A percentile compares a stretch with the other conserved stretches of the same genome.
Conservation (phyloP, 495 filamentous ascomycete species). For the Aspergillus egyptiacus region DNA sequence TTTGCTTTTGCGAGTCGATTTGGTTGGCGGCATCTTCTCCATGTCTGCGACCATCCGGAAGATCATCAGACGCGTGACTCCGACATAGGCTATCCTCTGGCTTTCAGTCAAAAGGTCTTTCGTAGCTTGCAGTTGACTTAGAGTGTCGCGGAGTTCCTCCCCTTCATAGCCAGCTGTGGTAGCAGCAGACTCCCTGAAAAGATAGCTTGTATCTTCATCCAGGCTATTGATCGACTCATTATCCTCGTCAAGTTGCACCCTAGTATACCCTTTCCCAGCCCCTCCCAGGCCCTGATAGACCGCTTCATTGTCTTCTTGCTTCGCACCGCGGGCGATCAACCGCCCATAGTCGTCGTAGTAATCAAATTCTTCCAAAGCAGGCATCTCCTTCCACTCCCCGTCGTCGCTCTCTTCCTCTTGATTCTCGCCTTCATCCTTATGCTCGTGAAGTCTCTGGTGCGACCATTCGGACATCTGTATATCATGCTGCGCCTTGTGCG, state of each 20-base stretch:
- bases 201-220: conserved; percentile 94
- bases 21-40: conserved; percentile 47
- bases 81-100: conserved; percentile 94
- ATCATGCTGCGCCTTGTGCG: conserved; percentile 19
- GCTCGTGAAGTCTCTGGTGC: conserved; percentile 70
- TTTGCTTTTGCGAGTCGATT: conserved; percentile 60
- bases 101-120: conserved; percentile 93
- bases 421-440: conserved; percentile 41
- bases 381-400: conserved; percentile 86
- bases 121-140: conserved; percentile 90
- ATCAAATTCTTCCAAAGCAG: conserved; percentile 83
- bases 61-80: conserved; percentile 73
- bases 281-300: conserved; percentile 73
- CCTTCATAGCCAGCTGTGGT: conserved; percentile 62
- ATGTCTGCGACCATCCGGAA: conserved; percentile 66
- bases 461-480: conserved; percentile 73
- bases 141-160: conserved; percentile 74
- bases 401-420: conserved; percentile 42
- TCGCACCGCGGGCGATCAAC: conserved; percentile 71
- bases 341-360: conserved; percentile 92
- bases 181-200: conserved; percentile 67
- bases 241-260: conserved; percentile 90
- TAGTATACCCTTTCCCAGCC: conserved; percentile 89
- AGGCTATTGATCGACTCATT: conserved; percentile 88
- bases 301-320: conserved; percentile 63